These are phyloP conservation scores for Wickerhamiella pararugosa DNA, from an alignment of 1,139 yeast genomes.

Conservation along the genomic window DNA sequence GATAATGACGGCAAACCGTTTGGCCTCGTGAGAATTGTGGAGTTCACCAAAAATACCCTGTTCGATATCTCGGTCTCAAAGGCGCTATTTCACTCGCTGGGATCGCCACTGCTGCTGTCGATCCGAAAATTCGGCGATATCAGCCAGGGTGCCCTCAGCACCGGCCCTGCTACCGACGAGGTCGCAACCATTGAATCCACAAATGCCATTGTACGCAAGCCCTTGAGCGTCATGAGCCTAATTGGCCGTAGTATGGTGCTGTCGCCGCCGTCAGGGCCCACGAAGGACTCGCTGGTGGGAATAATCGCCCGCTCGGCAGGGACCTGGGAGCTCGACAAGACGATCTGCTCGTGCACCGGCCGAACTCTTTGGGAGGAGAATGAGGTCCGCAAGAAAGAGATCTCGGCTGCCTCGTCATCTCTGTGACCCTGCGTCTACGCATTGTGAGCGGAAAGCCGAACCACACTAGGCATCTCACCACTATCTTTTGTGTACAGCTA, in stretches of 20 bases:
- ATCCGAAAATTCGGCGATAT: conserved; percentile 62
- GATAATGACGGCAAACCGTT: conserved; percentile 48
- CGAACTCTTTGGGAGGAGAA: conserved; percentile 90
- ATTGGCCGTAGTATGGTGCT: conserved; percentile 75
- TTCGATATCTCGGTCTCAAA: conserved; percentile 60
- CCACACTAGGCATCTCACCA: not conserved
- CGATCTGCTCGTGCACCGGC: conserved; percentile 89
- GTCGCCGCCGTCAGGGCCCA: conserved; percentile 14
- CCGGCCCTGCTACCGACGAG: conserved; percentile 5
- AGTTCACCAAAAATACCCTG: conserved; percentile 36
- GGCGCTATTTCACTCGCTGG: conserved; percentile 27
- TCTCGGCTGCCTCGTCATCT: too few species aligned
- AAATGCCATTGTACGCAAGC: not conserved
- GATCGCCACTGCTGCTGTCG: conserved; percentile 25
- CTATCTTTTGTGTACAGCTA: too few species aligned
- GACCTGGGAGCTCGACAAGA: conserved; percentile 88
- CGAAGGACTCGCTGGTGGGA: conserved; percentile 44
- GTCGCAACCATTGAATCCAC: conserved; percentile 1
- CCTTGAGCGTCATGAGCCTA: conserved; percentile 39
- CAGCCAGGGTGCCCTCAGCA: conserved; percentile 24
- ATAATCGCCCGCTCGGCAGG: conserved; percentile 96
- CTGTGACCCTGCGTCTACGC: not conserved
- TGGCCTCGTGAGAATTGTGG: conserved; percentile 81
- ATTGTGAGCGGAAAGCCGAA: not conserved
- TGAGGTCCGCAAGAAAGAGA: too few species aligned